These are phyloP conservation scores for Tuber melanosporum DNA, from an alignment of 495 filamentous ascomycete species.

Conservation along the genomic window DNA sequence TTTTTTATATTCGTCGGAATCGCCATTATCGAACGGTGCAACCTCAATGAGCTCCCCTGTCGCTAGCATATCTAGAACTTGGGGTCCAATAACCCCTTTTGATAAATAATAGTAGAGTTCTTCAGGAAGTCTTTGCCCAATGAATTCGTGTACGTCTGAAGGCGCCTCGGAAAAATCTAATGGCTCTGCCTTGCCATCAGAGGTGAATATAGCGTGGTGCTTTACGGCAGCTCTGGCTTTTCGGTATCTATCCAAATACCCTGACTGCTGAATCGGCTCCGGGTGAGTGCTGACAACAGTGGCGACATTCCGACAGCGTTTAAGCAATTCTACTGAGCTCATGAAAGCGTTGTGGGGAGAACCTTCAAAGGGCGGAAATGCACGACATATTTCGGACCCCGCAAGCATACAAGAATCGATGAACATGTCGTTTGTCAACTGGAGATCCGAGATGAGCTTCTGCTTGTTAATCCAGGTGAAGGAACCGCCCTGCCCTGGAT, in stretches of 20 bases:
- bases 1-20: conserved; percentile 69
- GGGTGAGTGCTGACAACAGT: conserved; percentile 63
- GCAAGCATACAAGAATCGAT: conserved; percentile 75
- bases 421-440: conserved; percentile 65
- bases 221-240: conserved; percentile 75
- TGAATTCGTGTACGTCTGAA: conserved; percentile 76
- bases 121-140: conserved; percentile 79
- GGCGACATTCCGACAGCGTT: conserved; percentile 50
- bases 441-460: conserved; percentile 61
- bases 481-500: conserved; percentile 55
- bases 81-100: conserved; percentile 68
- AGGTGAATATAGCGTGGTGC: conserved; percentile 74
- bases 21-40: conserved; percentile 74
- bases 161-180: conserved; percentile 64
- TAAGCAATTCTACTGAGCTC: conserved; percentile 34
- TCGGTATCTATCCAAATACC: conserved; percentile 78
- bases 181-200: conserved; percentile 65
- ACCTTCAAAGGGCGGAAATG: conserved; percentile 68
- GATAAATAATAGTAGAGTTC: conserved; percentile 91
- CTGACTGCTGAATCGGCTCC: conserved; percentile 56
- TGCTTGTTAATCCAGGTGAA: conserved; percentile 69
- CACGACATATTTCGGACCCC: conserved; percentile 69
- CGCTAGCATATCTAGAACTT: conserved; percentile 72
- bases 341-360: conserved; percentile 25
- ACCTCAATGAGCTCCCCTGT: conserved; percentile 66